Evolutionary conservation across 2,329 filamentous ascomycete genomes (phyloP).

Genomic region (Sporothrix curviconia): DNA sequence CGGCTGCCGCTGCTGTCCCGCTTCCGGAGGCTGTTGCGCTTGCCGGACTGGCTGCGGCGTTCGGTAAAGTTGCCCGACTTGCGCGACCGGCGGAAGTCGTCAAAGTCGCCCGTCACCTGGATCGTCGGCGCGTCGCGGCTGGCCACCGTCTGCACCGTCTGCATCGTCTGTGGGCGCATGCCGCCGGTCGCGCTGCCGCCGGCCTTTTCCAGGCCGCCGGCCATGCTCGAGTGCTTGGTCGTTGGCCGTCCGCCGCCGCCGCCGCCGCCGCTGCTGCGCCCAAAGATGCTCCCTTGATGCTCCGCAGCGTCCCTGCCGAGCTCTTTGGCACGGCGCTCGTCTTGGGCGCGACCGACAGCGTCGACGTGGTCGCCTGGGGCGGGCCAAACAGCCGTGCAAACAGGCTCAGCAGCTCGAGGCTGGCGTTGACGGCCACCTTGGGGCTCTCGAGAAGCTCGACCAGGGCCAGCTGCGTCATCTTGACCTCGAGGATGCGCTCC

Average conservation of each 20-base stretch:
- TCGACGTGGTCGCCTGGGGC: slow-evolving; percentile 41
- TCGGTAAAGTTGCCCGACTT: slow-evolving; percentile 24
- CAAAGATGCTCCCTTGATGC: slow-evolving; percentile 73
- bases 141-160: slow-evolving; percentile 38
- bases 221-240: slow-evolving; percentile 33
- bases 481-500: slow-evolving; percentile 82
- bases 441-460: slow-evolving; percentile 78
- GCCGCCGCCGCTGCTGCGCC: slow-evolving; percentile 41
- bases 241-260: slow-evolving; percentile 40
- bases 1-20: slow-evolving; percentile 45
- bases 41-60: slow-evolving; percentile 42
- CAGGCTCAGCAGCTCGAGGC: slow-evolving; percentile 73
- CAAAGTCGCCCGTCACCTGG: slow-evolving; percentile 62
- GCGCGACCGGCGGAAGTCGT: slow-evolving; percentile 30
- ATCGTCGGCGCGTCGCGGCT: slow-evolving; percentile 58
- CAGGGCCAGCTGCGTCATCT: slow-evolving; percentile 86
- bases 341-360: slow-evolving; percentile 27
- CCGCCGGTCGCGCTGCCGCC: slow-evolving; percentile 21
- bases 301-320: slow-evolving; percentile 63
- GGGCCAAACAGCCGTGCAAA: slow-evolving; percentile 74
- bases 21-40: slow-evolving; percentile 48
- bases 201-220: slow-evolving; percentile 32
- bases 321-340: slow-evolving; percentile 57
- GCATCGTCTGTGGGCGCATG: no score
- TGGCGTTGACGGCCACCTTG: slow-evolving; percentile 79